phyloP scores from a whole-genome alignment of 2,329 filamentous ascomycete genomes.

The Proliferodiscus dingleyae region DNA sequence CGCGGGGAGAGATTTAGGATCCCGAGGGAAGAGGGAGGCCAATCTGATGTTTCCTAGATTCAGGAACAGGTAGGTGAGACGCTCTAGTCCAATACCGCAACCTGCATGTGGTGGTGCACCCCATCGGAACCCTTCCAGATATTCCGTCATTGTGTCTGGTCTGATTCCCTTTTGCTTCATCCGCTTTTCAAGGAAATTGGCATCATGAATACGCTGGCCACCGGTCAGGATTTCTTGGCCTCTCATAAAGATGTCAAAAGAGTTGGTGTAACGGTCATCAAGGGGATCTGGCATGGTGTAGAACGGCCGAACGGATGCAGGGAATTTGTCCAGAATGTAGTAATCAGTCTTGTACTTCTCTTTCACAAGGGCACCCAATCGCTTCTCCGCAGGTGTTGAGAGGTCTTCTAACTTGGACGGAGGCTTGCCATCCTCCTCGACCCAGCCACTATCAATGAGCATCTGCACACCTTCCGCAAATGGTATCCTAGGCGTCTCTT shows the following conservation, averaged over 20 bases:
- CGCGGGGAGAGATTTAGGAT: constrained; percentile 79
- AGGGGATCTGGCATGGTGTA: constrained; percentile 82
- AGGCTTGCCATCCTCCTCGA: constrained; percentile 68
- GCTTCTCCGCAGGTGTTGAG: constrained; percentile 79
- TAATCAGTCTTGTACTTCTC: constrained; percentile 86
- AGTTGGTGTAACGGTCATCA: constrained; percentile 73
- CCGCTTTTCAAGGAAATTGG: constrained; percentile 66
- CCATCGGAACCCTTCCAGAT: constrained; percentile 82
- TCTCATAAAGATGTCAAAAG: constrained; percentile 90
- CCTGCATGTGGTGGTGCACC: constrained; percentile 86
- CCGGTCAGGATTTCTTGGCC: constrained; percentile 91
- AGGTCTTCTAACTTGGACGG: constrained; percentile 74
- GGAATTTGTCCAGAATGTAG: constrained; percentile 93
- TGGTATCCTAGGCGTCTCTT: constrained; percentile 75
- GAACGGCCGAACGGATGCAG: constrained; percentile 76
- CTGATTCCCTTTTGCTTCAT: constrained; percentile 73
- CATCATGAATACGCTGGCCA: constrained; percentile 87
- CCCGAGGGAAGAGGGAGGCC: constrained; percentile 80
- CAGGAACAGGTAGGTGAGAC: constrained; percentile 79
- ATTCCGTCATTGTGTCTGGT: constrained; percentile 82
- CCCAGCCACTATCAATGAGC: constrained; percentile 73
- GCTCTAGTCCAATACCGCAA: constrained; percentile 84
- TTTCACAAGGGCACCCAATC: constrained; percentile 77
- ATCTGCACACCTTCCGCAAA: constrained; percentile 77
- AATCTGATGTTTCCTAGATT: constrained; percentile 86